Evolutionary conservation across 73 alveolate species (phyloP), one percentile per base, ranked within the genome.

Genomic region (Stentor coeruleus): DNA sequence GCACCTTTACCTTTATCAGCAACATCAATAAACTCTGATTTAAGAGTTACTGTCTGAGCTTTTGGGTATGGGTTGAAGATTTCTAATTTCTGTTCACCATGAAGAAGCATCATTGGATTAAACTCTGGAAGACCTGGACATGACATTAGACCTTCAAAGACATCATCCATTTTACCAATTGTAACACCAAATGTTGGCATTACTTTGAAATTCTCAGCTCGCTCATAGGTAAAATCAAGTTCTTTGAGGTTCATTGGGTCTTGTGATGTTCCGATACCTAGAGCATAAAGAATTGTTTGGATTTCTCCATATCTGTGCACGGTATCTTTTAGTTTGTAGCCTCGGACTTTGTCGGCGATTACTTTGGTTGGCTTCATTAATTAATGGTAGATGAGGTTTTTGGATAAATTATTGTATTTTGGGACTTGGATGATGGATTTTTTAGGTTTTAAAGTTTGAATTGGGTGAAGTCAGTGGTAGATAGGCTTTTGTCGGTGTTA

Each of bases 41-140:
- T 83, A 4, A 89, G 74, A 14, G 81, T 86, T 6, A 87, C 81
- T 20, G 66, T 84, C 39, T 35, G 82, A 14, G 87, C 91, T n/a
- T 90, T 81, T 39, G 85, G 80, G n/a, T 92, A 74, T 30, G 96
- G 92, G 73, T 83, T 90, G 81, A 75, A 58, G 11, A 86, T 35
- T 36, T 87, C 86, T 20, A 92, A 55, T 66, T 91, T 89, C 42
- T 94, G 90, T 84, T 94, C 98, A 36, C 98, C 97, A 85, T 94
- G 96, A 26, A 94, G 86, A 30, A 94, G 88, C 94, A 91, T 89
- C 98, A 94, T 94, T 28, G 98, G 98, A 84, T 94, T 92, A 82
- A 93, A 92, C 60, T 85, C 85, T 35, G 98, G 98, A 30, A 92
- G 35, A 20, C 98, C 98, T 42, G 96, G 92, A 81, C 92, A 87